Conservation (phyloP, 129 eudicot genomes). For the Centaurea solstitialis region DNA sequence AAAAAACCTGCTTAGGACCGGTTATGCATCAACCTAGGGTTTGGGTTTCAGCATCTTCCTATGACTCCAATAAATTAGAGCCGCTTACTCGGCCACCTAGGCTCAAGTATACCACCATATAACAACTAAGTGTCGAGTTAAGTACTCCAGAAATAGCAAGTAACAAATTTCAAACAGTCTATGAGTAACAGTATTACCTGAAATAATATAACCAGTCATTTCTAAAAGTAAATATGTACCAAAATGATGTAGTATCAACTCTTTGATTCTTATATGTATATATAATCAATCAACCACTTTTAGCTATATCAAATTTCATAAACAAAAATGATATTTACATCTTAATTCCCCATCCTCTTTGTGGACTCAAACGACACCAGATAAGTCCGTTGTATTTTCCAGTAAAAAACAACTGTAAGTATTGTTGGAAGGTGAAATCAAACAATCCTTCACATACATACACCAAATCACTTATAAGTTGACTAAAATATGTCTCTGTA, state of each 20-base stretch:
- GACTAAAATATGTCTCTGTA: neutral
- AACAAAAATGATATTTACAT: neutral
- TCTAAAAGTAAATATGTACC: neutral
- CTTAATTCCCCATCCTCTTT: conserved; percentile 1
- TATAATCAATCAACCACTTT: neutral
- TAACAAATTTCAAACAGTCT: neutral
- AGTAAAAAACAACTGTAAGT: conserved; percentile 6
- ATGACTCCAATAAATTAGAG: neutral
- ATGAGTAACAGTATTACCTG: neutral
- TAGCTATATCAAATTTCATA: neutral
- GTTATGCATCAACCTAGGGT: neutral
- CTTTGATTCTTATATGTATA: neutral
- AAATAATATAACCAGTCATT: neutral
- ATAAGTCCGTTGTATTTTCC: neutral
- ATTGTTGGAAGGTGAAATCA: neutral
- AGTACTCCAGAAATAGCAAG: conserved; percentile 3
- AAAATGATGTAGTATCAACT: neutral
- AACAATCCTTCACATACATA: neutral
- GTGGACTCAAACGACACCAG: neutral
- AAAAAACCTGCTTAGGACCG: neutral
- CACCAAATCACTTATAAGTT: neutral
- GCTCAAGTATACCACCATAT: neutral
- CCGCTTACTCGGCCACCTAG: neutral
- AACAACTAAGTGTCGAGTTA: conserved; percentile 10
- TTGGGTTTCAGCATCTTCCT: neutral